phyloP scores from a whole-genome alignment of 441 rosid genomes.

The Sinapis alba region DNA sequence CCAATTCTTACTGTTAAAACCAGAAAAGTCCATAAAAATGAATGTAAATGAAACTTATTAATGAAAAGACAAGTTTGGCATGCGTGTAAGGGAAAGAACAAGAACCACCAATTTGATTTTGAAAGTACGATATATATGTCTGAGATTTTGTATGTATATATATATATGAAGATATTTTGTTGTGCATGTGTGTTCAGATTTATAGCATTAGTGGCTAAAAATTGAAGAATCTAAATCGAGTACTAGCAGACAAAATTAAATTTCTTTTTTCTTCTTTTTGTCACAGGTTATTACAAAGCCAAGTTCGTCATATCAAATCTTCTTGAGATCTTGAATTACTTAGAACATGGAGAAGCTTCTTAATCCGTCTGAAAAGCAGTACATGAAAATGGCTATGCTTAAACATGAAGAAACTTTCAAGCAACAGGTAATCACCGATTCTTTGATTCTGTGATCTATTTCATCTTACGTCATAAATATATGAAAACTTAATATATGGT shows the following conservation, averaged over 20 bases:
- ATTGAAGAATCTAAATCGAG: slow-evolving; percentile 1
- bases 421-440: slow-evolving; percentile 66
- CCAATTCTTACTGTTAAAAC: slow-evolving; percentile 24
- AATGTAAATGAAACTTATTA: slow-evolving; percentile 23
- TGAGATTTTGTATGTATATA: slow-evolving; percentile 28
- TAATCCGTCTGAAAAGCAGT: slow-evolving; percentile 78
- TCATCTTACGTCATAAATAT: slow-evolving; percentile 5
- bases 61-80: slow-evolving; percentile 40
- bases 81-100: slow-evolving; percentile 39
- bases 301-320: slow-evolving; percentile 27
- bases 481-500: not conserved
- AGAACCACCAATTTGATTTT: slow-evolving; percentile 29
- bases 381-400: slow-evolving; percentile 91
- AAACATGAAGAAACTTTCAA: slow-evolving; percentile 96
- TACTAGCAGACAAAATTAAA: slow-evolving; percentile 37
- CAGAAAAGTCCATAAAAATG: slow-evolving; percentile 24
- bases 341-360: slow-evolving; percentile 73
- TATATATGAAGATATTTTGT: slow-evolving; percentile 39
- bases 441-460: not conserved
- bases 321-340: slow-evolving; percentile 29
- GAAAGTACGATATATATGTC: slow-evolving; percentile 28
- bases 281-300: slow-evolving; percentile 32
- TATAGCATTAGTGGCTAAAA: slow-evolving; percentile 5
- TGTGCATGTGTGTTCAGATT: slow-evolving; percentile 1
- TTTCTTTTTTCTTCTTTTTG: not conserved